Percentiles rank a stretch among this genome's conserved stretches.
Conservation (phyloP, 2,329 filamentous ascomycete genomes). For the Claviceps pazoutovae region DNA sequence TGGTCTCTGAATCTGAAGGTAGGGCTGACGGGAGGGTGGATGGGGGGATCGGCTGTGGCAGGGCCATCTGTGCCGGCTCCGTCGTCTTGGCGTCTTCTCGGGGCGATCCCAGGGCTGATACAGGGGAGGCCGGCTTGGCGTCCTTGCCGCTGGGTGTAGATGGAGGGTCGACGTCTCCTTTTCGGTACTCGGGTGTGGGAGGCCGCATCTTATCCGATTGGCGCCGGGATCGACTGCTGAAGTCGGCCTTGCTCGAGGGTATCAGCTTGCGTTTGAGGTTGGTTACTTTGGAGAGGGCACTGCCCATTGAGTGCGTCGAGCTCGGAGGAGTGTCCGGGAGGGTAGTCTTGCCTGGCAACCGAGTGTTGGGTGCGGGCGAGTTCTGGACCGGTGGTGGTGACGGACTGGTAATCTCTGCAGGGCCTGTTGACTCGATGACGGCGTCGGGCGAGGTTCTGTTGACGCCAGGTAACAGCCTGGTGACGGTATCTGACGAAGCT, state of each 20-base stretch:
- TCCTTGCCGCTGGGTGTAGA: conserved; percentile 22
- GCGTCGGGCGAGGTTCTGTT: neutral
- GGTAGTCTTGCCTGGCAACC: conserved; percentile 10
- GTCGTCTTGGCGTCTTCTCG: conserved; percentile 7
- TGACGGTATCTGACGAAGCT: neutral
- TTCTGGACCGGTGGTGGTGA: conserved; percentile 10
- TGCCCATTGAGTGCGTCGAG: conserved; percentile 18
- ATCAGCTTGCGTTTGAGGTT: conserved; percentile 14
- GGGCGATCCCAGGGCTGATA: conserved; percentile 27
- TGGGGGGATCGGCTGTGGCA: conserved; percentile 5
- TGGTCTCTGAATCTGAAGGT: neutral
- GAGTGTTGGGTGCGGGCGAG: conserved; percentile 17
- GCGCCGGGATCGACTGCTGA: neutral
- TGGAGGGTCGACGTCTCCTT: conserved; percentile 23
- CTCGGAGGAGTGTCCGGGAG: conserved; percentile 3
- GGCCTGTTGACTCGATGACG: neutral
- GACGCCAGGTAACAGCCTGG: neutral
- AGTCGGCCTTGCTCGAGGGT: conserved; percentile 1
- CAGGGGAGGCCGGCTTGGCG: conserved; percentile 31
- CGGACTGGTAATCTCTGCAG: neutral
- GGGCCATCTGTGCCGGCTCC: conserved; percentile 2
- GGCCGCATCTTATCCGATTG: conserved; percentile 20
- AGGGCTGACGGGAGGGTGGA: neutral
- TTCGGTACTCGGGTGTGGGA: conserved; percentile 36
- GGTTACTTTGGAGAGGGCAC: conserved; percentile 18